These are phyloP conservation scores for Apiotrichum domesticum DNA, from an alignment of 1,284 basidiomycete genomes.

Conservation along the genomic window DNA sequence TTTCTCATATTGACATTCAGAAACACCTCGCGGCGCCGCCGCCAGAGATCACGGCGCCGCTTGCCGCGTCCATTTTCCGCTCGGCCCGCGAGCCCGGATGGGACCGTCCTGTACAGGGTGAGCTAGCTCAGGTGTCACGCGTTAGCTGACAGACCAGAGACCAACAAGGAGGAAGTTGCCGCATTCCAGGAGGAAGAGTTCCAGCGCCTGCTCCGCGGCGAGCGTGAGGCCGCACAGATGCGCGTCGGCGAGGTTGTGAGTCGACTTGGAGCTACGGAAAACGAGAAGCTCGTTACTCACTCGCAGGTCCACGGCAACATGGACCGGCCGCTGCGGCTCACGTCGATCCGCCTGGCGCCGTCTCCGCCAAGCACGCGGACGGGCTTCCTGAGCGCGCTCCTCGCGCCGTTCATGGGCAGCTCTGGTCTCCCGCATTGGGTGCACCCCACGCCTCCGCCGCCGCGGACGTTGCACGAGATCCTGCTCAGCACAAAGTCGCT, in stretches of 20 bases:
- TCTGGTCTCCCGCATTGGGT: slow-evolving; percentile 28
- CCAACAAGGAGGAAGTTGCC: slow-evolving; percentile 52
- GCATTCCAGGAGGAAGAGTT: slow-evolving; percentile 67
- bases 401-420: slow-evolving; percentile 58
- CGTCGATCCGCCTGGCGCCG: slow-evolving; percentile 73
- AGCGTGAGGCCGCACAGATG: slow-evolving; percentile 66
- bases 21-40: slow-evolving; percentile 12
- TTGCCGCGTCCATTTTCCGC: slow-evolving; percentile 16
- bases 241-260: slow-evolving; percentile 66
- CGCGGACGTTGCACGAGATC: slow-evolving; percentile 57
- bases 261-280: no score
- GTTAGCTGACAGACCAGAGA: slow-evolving; percentile 1
- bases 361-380: slow-evolving; percentile 61
- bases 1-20: slow-evolving; percentile 4
- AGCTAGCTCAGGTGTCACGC: not conserved
- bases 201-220: slow-evolving; percentile 60
- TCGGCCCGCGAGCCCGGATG: slow-evolving; percentile 9
- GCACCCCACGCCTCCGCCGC: slow-evolving; percentile 38
- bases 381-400: slow-evolving; percentile 70
- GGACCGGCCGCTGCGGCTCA: slow-evolving; percentile 57
- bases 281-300: no score
- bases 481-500: slow-evolving; percentile 63
- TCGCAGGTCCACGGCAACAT: slow-evolving; percentile 60
- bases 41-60: slow-evolving; percentile 5
- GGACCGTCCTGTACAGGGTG: slow-evolving; percentile 11